Percentiles rank a stretch among this genome's conserved stretches.
Conservation (phyloP, 306 rosid genomes). For the Rosa multiflora region DNA sequence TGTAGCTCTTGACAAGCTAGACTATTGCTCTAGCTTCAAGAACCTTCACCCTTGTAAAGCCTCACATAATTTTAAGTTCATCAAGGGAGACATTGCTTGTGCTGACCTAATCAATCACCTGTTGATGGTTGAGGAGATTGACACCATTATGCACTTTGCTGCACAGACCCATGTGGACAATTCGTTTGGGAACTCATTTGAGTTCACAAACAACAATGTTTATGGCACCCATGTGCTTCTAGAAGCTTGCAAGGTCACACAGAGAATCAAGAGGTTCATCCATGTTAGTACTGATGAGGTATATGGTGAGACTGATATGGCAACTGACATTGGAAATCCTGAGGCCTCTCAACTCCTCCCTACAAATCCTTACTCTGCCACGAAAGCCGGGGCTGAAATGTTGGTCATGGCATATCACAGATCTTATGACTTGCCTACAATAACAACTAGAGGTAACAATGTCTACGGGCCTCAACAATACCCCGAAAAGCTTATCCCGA, state of each 20-base stretch:
- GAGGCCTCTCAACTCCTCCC: constrained; percentile 76
- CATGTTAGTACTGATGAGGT: constrained; percentile 86
- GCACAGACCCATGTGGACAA: constrained; percentile 82
- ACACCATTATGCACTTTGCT: constrained; percentile 79
- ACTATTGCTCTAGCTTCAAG: constrained; percentile 63
- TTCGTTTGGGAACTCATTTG: constrained; percentile 71
- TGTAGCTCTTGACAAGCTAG: constrained; percentile 69
- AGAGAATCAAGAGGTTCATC: constrained; percentile 56
- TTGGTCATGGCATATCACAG: constrained; percentile 73
- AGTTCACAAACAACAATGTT: constrained; percentile 72
- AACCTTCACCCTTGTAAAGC: constrained; percentile 42
- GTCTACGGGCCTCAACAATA: constrained; percentile 76
- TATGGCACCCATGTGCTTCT: constrained; percentile 77
- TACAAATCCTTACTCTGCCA: constrained; percentile 73
- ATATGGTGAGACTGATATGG: constrained; percentile 68
- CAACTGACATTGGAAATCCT: constrained; percentile 50
- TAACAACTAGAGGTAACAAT: constrained; percentile 67
- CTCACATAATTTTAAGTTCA: constrained; percentile 62
- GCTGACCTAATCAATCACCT: constrained; percentile 61
- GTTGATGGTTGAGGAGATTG: constrained; percentile 56
- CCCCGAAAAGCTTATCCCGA: constrained; percentile 73
- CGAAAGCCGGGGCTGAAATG: constrained; percentile 85
- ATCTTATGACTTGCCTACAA: constrained; percentile 56
- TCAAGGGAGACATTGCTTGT: constrained; percentile 59
- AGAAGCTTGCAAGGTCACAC: constrained; percentile 61